These are phyloP conservation scores for Lichtheimia hyalospora DNA, from an alignment of 371 early-diverging fungal species.

Conservation along the genomic window DNA sequence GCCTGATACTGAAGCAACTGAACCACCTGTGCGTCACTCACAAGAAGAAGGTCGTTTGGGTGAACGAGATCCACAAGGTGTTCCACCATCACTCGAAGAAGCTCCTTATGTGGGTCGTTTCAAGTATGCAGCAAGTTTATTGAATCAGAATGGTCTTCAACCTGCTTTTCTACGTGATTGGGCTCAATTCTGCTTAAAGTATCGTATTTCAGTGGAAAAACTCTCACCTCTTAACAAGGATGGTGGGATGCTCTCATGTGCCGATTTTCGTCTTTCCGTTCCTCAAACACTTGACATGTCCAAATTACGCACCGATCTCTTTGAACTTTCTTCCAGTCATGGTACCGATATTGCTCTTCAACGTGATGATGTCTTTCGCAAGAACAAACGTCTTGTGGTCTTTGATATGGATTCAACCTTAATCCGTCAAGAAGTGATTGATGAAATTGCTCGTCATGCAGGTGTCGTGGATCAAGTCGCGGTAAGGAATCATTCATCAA, in stretches of 20 bases:
- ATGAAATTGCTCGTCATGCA: conserved; percentile 91
- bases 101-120: conserved; percentile 79
- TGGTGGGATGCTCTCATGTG: conserved; percentile 59
- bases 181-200: conserved; percentile 67
- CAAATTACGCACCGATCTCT: conserved; percentile 65
- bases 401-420: conserved; percentile 99
- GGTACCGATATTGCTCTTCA: conserved; percentile 88
- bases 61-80: conserved; percentile 23
- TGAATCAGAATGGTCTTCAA: conserved; percentile 77
- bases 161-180: conserved; percentile 73
- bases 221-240: conserved; percentile 72
- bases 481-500: conserved; percentile 44
- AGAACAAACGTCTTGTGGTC: conserved; percentile 90
- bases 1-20: conserved; percentile 68
- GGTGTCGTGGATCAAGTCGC: conserved; percentile 92
- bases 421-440: conserved; percentile 98
- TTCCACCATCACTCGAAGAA: conserved; percentile 69
- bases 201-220: conserved; percentile 80
- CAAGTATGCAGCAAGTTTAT: conserved; percentile 82
- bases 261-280: conserved; percentile 78
- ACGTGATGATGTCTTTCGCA: conserved; percentile 82
- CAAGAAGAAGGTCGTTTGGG: conserved; percentile 22
- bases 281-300: conserved; percentile 65
- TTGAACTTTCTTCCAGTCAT: conserved; percentile 66
- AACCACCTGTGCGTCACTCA: conserved; percentile 40